These are phyloP conservation scores for Aureobasidium namibiae DNA, from an alignment of 2,329 filamentous ascomycete genomes.

Conservation along the genomic window DNA sequence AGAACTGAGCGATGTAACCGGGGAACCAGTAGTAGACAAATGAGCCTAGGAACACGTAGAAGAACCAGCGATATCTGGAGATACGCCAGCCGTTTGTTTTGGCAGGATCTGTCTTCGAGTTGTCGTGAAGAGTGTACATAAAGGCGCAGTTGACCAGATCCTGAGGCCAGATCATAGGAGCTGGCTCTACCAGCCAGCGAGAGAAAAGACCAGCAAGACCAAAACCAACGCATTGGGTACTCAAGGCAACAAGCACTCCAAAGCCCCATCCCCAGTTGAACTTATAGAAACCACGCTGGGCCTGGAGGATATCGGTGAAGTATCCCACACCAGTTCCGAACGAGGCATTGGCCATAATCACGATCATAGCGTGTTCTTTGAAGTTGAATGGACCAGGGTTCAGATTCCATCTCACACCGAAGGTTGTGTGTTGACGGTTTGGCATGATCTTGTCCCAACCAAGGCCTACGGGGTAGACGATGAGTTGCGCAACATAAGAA, in stretches of 20 bases:
- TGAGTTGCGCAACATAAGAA: slow-evolving; percentile 24
- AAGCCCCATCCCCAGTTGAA: slow-evolving; percentile 36
- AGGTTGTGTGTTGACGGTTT: slow-evolving; percentile 43
- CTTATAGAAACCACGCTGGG: slow-evolving; percentile 64
- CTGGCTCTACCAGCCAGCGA: slow-evolving; percentile 71
- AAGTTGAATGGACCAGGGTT: slow-evolving; percentile 52
- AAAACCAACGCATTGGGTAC: slow-evolving; percentile 51
- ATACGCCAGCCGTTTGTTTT: slow-evolving; percentile 61
- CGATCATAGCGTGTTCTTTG: slow-evolving; percentile 55
- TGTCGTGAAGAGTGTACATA: slow-evolving; percentile 77
- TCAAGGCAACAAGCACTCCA: background rate
- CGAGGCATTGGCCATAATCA: slow-evolving; percentile 54
- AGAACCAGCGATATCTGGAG: slow-evolving; percentile 76
- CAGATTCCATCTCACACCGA: slow-evolving; percentile 49
- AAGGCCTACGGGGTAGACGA: slow-evolving; percentile 37
- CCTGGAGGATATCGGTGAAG: slow-evolving; percentile 65
- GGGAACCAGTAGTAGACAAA: slow-evolving; percentile 84
- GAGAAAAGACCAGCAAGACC: slow-evolving; percentile 74
- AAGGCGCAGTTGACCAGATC: slow-evolving; percentile 46
- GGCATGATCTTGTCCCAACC: slow-evolving; percentile 50
- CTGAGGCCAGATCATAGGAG: slow-evolving; percentile 77
- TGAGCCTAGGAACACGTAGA: slow-evolving; percentile 59
- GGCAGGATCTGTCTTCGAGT: slow-evolving; percentile 56
- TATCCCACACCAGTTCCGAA: slow-evolving; percentile 44
- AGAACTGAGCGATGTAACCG: slow-evolving; percentile 69